phyloP scores from a whole-genome alignment of 345 rosid genomes.

The Syzygium oleosum region DNA sequence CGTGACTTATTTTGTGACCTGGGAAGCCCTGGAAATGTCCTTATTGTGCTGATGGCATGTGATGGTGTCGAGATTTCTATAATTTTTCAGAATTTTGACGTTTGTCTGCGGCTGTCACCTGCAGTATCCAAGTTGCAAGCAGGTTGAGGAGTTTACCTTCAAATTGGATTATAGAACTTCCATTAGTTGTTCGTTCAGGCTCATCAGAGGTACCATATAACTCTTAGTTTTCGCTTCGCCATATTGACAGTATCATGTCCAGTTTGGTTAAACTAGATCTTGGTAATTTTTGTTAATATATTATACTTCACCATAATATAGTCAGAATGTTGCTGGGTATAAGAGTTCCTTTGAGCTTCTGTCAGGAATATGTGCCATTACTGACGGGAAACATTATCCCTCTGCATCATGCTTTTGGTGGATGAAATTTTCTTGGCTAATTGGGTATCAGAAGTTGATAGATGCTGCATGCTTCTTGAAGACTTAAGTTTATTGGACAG shows the following conservation, averaged over 20 bases:
- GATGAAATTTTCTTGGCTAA: not conserved
- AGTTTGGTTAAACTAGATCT: not conserved
- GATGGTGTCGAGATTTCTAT: not conserved
- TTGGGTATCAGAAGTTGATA: not conserved
- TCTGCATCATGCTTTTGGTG: not conserved
- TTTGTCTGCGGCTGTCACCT: conserved; percentile 49
- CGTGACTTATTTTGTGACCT: not conserved
- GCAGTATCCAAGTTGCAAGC: conserved; percentile 63
- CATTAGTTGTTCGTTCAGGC: conserved; percentile 48
- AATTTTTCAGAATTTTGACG: conserved; percentile 18
- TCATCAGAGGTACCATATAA: conserved; percentile 48
- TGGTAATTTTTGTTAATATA: not conserved
- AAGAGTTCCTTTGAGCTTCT: not conserved
- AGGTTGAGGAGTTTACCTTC: conserved; percentile 58
- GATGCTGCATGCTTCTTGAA: not conserved
- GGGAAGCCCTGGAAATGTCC: not conserved
- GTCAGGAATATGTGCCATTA: not conserved
- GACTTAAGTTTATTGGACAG: not conserved
- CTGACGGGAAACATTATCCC: not conserved
- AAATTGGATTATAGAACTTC: conserved; percentile 40
- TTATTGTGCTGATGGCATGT: not conserved
- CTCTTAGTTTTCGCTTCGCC: not conserved
- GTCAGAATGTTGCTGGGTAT: not conserved
- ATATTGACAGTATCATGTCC: not conserved
- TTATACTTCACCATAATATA: not conserved